Percentiles rank a stretch among this genome's conserved stretches.
Evolutionary conservation across 202 grass and related monocot species (phyloP).

Genomic region (Panicum virgatum): DNA sequence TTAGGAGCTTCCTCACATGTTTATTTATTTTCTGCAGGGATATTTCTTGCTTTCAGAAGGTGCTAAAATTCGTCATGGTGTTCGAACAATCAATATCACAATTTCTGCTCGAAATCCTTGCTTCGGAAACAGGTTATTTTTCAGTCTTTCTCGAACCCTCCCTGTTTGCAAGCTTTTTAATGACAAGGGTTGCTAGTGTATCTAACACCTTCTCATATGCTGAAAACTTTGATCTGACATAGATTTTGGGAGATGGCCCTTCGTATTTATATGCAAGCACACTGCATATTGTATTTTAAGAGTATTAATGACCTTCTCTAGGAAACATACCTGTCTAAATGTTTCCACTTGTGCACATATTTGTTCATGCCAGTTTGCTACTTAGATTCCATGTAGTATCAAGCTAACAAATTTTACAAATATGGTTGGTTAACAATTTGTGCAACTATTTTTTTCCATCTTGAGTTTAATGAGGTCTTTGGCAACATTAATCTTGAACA

Average conservation of each 20-base stretch:
- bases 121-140: constrained; percentile 86
- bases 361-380: constrained; percentile 1
- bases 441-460: constrained; percentile 2
- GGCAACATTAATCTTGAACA: not conserved
- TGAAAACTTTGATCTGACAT: not conserved
- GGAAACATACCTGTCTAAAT: not conserved
- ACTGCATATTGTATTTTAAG: not conserved
- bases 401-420: not conserved
- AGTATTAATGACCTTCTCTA: not conserved
- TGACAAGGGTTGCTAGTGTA: constrained; percentile 3
- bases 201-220: not conserved
- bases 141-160: not conserved
- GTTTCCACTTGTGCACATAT: not conserved
- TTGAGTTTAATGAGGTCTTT: not conserved
- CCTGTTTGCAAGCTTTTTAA: not conserved
- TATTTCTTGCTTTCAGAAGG: constrained; percentile 99
- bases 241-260: not conserved
- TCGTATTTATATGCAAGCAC: not conserved
- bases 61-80: constrained; percentile 73
- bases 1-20: constrained; percentile 19
- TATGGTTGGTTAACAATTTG: not conserved
- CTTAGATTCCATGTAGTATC: not conserved
- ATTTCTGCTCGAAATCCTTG: constrained; percentile 92
- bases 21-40: constrained; percentile 61
- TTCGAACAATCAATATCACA: constrained; percentile 81